phyloP scores from a whole-genome alignment of 768 basidiomycete species.

The Amyloporia xantha region DNA sequence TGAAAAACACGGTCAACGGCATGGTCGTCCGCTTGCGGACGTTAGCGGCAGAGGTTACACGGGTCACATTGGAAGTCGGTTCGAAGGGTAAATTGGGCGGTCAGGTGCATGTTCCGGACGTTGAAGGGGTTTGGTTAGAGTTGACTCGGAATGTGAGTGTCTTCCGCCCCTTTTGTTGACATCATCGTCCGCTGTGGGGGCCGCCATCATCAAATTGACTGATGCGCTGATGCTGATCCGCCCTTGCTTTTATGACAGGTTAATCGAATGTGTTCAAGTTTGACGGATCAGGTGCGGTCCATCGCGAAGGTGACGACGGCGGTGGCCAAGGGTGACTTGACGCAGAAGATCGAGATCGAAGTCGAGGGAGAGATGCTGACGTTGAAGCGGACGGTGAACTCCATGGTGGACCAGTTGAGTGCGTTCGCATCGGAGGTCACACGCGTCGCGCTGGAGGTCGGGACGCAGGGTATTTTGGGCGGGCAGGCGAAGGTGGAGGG shows the following conservation, averaged over 20 bases:
- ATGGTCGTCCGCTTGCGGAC: conserved; percentile 50
- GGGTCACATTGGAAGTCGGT: conserved; percentile 81
- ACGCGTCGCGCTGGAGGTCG: conserved; percentile 82
- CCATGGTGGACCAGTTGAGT: conserved; percentile 90
- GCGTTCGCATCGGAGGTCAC: conserved; percentile 82
- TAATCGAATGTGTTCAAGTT: conserved; percentile 74
- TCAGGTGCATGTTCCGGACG: conserved; percentile 81
- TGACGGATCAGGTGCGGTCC: conserved; percentile 77
- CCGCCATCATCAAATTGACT: background rate
- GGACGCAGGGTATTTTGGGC: conserved; percentile 85
- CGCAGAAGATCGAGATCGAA: conserved; percentile 88
- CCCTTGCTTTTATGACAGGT: too few relatives aligned
- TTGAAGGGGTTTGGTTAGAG: conserved; percentile 89
- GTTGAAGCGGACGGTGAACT: conserved; percentile 79
- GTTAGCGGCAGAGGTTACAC: conserved; percentile 75
- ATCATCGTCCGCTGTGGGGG: background rate
- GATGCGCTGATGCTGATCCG: too few relatives aligned
- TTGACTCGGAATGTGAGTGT: conserved; percentile 62
- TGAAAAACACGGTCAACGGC: conserved; percentile 57
- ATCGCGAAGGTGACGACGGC: conserved; percentile 85
- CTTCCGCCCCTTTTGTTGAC: background rate
- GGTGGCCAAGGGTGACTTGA: conserved; percentile 86
- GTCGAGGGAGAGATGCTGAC: conserved; percentile 86
- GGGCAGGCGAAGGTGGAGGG: conserved; percentile 88
- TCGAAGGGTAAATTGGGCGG: conserved; percentile 86